Evolutionary conservation across 1,284 basidiomycete species (phyloP).

Genomic region (Ustilago shanxiensis): DNA sequence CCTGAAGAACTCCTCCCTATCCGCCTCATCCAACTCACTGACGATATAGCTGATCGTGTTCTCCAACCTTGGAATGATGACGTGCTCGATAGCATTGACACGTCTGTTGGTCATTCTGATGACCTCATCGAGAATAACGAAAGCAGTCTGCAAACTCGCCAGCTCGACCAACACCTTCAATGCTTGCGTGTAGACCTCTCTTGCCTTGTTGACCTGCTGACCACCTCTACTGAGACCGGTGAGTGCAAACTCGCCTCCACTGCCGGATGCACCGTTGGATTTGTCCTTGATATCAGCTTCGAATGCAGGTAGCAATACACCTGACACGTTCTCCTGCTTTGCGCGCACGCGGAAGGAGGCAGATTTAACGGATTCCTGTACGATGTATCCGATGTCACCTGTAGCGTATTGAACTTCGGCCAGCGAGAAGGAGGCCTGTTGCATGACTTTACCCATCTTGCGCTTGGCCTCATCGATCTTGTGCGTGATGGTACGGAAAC

Average conservation of each 20-base stretch:
- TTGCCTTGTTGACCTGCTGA: conserved; percentile 91
- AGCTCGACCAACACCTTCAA: conserved; percentile 96
- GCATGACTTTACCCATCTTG: conserved; percentile 99
- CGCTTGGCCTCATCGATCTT: conserved; percentile 92
- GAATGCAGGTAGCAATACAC: conserved; percentile 95
- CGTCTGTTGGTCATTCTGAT: conserved; percentile 97
- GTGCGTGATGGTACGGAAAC: conserved; percentile 78
- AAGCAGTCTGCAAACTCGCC: conserved; percentile 91
- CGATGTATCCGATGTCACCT: conserved; percentile 85
- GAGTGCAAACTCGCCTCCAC: conserved; percentile 84
- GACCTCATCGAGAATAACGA: conserved; percentile 98
- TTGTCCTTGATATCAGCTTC: conserved; percentile 69
- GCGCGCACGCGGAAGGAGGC: conserved; percentile 93
- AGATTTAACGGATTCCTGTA: conserved; percentile 74
- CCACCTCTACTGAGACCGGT: conserved; percentile 98
- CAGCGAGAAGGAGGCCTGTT: conserved; percentile 96
- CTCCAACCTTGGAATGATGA: conserved; percentile 93
- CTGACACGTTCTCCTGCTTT: conserved; percentile 98
- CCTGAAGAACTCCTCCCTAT: conserved; percentile 69
- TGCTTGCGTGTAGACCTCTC: conserved; percentile 97
- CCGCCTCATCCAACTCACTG: conserved; percentile 68
- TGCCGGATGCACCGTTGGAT: conserved; percentile 18
- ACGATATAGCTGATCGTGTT: conserved; percentile 81
- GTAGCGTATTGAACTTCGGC: conserved; percentile 98
- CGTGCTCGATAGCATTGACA: conserved; percentile 98